Percentiles rank a stretch among this genome's conserved stretches.
phyloP scores from a whole-genome alignment of 2,329 filamentous ascomycete species.

The Ophiocordyceps camponoti-saundersi region DNA sequence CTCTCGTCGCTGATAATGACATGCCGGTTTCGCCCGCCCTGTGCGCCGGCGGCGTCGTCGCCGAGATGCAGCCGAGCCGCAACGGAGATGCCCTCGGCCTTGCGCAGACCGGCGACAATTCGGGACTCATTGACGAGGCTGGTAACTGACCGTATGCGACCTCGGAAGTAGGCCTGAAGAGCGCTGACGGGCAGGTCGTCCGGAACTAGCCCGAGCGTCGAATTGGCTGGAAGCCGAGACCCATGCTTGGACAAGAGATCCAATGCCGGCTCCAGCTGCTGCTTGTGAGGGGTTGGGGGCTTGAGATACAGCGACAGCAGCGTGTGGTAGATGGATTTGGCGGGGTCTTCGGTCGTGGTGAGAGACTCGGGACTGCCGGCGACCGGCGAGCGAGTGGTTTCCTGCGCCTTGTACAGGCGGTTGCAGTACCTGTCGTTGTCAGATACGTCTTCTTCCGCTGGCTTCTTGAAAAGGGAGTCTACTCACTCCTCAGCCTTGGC shows the following conservation, averaged over 20 bases:
- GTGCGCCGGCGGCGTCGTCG: slow-evolving; percentile 35
- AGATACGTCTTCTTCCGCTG: slow-evolving; percentile 3
- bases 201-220: slow-evolving; percentile 74
- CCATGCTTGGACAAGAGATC: slow-evolving; percentile 84
- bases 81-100: slow-evolving; percentile 61
- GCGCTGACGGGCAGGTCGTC: slow-evolving; percentile 60
- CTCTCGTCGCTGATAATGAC: slow-evolving; percentile 77
- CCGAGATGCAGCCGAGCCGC: slow-evolving; percentile 62
- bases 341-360: slow-evolving; percentile 28
- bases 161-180: slow-evolving; percentile 80
- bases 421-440: slow-evolving; percentile 59
- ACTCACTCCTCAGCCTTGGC: slow-evolving; percentile 81
- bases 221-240: slow-evolving; percentile 72
- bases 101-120: slow-evolving; percentile 59
- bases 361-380: slow-evolving; percentile 15
- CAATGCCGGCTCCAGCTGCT: slow-evolving; percentile 64
- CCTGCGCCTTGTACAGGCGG: slow-evolving; percentile 51
- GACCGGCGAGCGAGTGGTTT: slow-evolving; percentile 19
- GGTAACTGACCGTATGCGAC: slow-evolving; percentile 75
- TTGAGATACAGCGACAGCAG: slow-evolving; percentile 79
- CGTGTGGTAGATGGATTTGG: slow-evolving; percentile 77
- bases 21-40: slow-evolving; percentile 39
- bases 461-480: not conserved
- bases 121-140: slow-evolving; percentile 65
- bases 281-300: slow-evolving; percentile 55